Base-by-base conservation (phyloP, 495 filamentous ascomycete species). In the Penicillium manginii region DNA sequence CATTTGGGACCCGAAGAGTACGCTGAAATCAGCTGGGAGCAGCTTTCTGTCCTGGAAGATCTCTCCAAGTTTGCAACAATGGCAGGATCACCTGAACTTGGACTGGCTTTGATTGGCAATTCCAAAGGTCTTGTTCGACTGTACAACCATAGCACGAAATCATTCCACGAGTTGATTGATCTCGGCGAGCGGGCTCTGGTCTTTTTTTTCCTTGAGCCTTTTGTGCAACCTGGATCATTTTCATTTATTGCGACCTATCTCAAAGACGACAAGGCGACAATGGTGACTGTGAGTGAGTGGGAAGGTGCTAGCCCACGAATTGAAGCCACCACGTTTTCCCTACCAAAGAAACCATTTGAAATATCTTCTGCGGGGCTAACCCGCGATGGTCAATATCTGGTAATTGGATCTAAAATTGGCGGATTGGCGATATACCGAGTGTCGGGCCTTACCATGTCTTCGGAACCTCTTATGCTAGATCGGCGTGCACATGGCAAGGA, bases 351-450 rank as follows among this genome's bases (percentile, higher is more conserved):
- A 31, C 56, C 56, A 12, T 82, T 80, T 46, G 59, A 65, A 10
- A 71, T 78, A 5, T 70, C 72, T 21, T 72, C 71, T 52, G 76
- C 74, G 7, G 68, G 67, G 19, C 56, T 81, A 8, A 57, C 77
- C 7, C 67, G 74, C 15, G 61, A 72, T 33, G 65, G 72, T 0
- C 53, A 72, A 29, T 75, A 81, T 43, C 68, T 92, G n/a, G 65
- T 88, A 22, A 64, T 96, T 1, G 93, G 93, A 4, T 89, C 88
- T 8, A 81, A 88, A 31, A 70, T 72, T 23, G 91, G 91, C 29
- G 73, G 73, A 0, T 62, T 92, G 54, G 79, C 80, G 0, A 60
- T 88, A 4, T 90, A 87, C 55, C 61, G 69, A 31, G 43, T 78
- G 14, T 29, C 60, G 10, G 46, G 48, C 7, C 17, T 55, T 19